Evolutionary conservation across 352 stramenopile genomes (phyloP).

Genomic region (Plasmopara viticola): DNA sequence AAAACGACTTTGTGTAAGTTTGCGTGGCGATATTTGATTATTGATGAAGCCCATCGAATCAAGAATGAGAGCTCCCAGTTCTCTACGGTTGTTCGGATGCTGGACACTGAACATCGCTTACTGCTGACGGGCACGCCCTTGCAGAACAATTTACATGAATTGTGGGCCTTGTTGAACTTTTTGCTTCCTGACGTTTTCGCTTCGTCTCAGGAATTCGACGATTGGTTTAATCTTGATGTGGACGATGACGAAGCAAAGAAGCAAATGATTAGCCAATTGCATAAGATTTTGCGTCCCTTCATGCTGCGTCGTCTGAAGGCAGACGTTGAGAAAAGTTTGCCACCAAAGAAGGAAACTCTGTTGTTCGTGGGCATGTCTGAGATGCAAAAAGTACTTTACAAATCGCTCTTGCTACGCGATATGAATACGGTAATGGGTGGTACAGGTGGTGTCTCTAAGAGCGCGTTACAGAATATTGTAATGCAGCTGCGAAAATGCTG

Average conservation of each 20-base stretch:
- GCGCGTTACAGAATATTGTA: conserved; percentile 80
- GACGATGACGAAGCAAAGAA: conserved; percentile 87
- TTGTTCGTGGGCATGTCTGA: conserved; percentile 87
- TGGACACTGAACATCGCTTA: conserved; percentile 80
- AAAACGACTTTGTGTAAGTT: conserved; percentile 87
- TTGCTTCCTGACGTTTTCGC: conserved; percentile 92
- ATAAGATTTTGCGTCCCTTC: conserved; percentile 91
- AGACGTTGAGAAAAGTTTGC: conserved; percentile 97
- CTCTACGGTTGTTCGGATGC: conserved; percentile 75
- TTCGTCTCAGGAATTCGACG: conserved; percentile 79
- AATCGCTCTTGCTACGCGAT: conserved; percentile 93
- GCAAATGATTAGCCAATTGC: conserved; percentile 84
- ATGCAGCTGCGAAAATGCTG: conserved; percentile 88
- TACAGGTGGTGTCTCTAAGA: conserved; percentile 62
- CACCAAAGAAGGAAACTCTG: conserved; percentile 96
- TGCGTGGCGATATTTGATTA: conserved; percentile 85
- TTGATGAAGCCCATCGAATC: conserved; percentile 85
- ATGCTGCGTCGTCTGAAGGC: conserved; percentile 97
- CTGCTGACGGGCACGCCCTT: conserved; percentile 93
- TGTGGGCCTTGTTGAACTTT: conserved; percentile 94
- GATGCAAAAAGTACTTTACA: conserved; percentile 96
- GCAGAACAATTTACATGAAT: conserved; percentile 94
- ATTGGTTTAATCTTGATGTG: conserved; percentile 86
- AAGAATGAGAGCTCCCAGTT: conserved; percentile 89
- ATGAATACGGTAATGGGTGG: conserved; percentile 87